phyloP scores from a whole-genome alignment of 2,329 filamentous ascomycete species.

The Gaeumannomyces sp. region DNA sequence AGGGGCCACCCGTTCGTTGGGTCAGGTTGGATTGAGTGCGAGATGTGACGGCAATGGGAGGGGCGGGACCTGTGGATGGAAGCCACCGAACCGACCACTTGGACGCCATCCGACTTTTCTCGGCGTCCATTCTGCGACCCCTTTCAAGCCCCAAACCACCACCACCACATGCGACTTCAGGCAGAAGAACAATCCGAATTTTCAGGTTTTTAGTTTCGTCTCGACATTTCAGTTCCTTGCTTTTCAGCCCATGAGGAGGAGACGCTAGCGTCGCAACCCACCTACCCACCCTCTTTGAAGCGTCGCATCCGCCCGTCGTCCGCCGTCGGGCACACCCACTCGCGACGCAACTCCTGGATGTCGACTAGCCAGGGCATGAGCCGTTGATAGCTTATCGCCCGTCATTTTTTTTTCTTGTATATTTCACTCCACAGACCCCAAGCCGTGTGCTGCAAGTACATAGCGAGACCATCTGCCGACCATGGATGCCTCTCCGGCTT shows the following conservation, averaged over 20 bases:
- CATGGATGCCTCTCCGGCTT: slow-evolving; percentile 13
- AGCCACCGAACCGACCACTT: neutral
- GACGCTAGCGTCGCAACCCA: neutral
- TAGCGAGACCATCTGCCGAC: neutral
- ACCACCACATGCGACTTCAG: too few species aligned
- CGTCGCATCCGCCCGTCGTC: neutral
- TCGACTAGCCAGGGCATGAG: neutral
- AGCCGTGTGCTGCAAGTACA: neutral
- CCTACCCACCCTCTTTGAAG: neutral
- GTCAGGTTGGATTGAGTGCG: neutral
- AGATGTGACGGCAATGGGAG: too few species aligned
- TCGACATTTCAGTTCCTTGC: neutral
- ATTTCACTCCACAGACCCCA: too few species aligned
- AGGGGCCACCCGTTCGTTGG: neutral
- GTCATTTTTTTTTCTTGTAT: neutral
- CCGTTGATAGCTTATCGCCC: neutral
- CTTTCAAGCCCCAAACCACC: too few species aligned
- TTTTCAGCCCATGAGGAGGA: neutral
- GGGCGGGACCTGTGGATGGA: too few species aligned
- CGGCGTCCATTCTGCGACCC: too few species aligned
- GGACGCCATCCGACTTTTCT: neutral
- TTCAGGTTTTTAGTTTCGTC: neutral
- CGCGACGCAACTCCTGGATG: neutral
- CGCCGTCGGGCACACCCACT: neutral
- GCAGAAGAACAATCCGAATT: neutral